phyloP scores from a whole-genome alignment of 306 rosid species.

The Senna tora region DNA sequence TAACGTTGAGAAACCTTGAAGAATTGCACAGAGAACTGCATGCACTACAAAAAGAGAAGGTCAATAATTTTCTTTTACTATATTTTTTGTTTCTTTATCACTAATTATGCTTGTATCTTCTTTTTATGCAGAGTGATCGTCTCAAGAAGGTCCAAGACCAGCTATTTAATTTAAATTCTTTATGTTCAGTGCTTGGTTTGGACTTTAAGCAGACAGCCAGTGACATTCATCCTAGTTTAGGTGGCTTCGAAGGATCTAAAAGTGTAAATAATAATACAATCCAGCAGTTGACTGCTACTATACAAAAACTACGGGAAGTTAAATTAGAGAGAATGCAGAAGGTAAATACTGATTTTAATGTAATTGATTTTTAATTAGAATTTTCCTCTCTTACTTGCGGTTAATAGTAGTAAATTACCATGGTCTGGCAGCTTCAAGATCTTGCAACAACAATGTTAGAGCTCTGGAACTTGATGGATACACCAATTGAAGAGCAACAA shows the following conservation, averaged over 20 bases:
- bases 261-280: constrained; percentile 69
- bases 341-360: constrained; percentile 49
- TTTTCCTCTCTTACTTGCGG: constrained; percentile 30
- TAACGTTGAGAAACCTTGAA: constrained; percentile 88
- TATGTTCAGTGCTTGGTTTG: constrained; percentile 83
- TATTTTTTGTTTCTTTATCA: constrained; percentile 20
- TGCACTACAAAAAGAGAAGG: constrained; percentile 91
- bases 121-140: constrained; percentile 67
- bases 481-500: constrained; percentile 95
- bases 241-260: constrained; percentile 61
- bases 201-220: constrained; percentile 68
- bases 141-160: constrained; percentile 75
- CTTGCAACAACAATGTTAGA: constrained; percentile 91
- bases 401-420: constrained; percentile 31
- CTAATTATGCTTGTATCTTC: constrained; percentile 36
- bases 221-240: constrained; percentile 74
- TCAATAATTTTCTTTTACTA: constrained; percentile 33
- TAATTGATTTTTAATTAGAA: constrained; percentile 12
- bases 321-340: constrained; percentile 93
- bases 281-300: constrained; percentile 63
- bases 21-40: constrained; percentile 82
- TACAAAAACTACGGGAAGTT: constrained; percentile 60
- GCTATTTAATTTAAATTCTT: constrained; percentile 61
- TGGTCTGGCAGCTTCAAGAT: constrained; percentile 87
- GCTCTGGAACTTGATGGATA: constrained; percentile 98